Percentiles rank a stretch among this genome's conserved stretches.
Conservation (phyloP, 208 protist species). For the Naegleria lovaniensis region DNA sequence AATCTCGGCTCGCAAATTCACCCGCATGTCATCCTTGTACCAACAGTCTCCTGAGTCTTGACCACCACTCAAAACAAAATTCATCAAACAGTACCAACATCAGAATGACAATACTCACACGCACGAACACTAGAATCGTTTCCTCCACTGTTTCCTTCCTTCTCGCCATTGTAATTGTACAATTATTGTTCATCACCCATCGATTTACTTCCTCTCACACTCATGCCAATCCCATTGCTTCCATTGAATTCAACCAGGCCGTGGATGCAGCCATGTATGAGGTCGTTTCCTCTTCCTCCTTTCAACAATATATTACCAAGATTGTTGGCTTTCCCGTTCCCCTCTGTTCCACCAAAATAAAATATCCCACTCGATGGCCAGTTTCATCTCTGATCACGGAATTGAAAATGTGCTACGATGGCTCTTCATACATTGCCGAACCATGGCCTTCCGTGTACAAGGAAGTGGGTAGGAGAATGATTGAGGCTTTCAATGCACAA, state of each 20-base stretch:
- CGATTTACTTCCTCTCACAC: too few relatives aligned
- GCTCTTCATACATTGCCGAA: not conserved
- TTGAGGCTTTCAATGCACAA: not conserved
- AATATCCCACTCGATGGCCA: not conserved
- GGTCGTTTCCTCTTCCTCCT: not conserved
- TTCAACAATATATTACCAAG: not conserved
- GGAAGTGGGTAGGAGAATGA: not conserved
- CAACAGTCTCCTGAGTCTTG: too few relatives aligned
- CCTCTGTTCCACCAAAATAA: not conserved
- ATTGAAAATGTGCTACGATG: not conserved
- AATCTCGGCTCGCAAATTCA: too few relatives aligned
- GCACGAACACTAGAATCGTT: too few relatives aligned
- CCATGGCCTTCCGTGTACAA: not conserved
- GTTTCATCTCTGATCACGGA: not conserved
- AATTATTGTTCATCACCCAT: too few relatives aligned
- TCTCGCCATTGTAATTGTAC: too few relatives aligned
- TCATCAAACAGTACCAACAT: too few relatives aligned
- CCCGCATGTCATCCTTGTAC: too few relatives aligned
- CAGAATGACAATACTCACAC: too few relatives aligned
- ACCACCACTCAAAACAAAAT: too few relatives aligned
- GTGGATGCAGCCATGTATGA: not conserved
- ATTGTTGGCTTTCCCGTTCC: not conserved
- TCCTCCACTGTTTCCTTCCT: too few relatives aligned
- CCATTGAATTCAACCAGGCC: not conserved
- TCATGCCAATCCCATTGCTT: not conserved